Percentiles rank a stretch among this genome's conserved stretches.
phyloP scores from a whole-genome alignment of 768 basidiomycete genomes.

The Kwoniella heveanensis region DNA sequence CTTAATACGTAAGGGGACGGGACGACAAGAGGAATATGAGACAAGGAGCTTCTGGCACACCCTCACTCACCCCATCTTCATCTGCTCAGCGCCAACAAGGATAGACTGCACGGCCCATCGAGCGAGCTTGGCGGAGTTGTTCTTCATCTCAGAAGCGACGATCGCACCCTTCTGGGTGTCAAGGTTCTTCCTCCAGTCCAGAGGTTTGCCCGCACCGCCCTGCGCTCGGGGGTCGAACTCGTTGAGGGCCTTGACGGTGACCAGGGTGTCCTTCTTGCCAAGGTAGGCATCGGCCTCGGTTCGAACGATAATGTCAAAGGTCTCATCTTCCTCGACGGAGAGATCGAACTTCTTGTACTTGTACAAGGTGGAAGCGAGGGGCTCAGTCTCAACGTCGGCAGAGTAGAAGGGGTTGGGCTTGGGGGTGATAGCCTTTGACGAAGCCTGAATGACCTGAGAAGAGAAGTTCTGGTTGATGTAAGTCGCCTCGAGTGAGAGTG shows the following conservation, averaged over 20 bases:
- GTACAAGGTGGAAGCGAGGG: constrained; percentile 93
- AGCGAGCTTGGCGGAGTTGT: constrained; percentile 95
- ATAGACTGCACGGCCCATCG: constrained; percentile 96
- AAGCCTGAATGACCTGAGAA: constrained; percentile 89
- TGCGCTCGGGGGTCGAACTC: constrained; percentile 91
- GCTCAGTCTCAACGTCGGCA: constrained; percentile 86
- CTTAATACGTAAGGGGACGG: too few species aligned
- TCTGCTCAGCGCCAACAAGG: constrained; percentile 88
- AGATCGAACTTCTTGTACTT: constrained; percentile 95
- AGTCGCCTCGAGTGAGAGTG: constrained; percentile 92
- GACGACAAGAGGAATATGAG: too few species aligned
- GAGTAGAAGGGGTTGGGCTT: constrained; percentile 93
- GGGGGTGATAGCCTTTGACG: constrained; percentile 69
- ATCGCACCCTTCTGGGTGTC: constrained; percentile 97
- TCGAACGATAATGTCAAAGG: constrained; percentile 77
- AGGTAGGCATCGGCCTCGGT: constrained; percentile 94
- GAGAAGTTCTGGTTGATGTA: constrained; percentile 99
- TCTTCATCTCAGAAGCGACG: constrained; percentile 99
- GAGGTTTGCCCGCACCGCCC: constrained; percentile 78
- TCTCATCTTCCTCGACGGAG: constrained; percentile 82
- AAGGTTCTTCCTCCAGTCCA: constrained; percentile 98
- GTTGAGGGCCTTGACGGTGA: constrained; percentile 92
- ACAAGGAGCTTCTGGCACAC: not conserved
- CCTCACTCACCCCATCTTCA: constrained; percentile 88
- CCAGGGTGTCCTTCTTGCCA: constrained; percentile 66